Conservation (phyloP, 768 basidiomycete genomes). For the Suillus americanus region DNA sequence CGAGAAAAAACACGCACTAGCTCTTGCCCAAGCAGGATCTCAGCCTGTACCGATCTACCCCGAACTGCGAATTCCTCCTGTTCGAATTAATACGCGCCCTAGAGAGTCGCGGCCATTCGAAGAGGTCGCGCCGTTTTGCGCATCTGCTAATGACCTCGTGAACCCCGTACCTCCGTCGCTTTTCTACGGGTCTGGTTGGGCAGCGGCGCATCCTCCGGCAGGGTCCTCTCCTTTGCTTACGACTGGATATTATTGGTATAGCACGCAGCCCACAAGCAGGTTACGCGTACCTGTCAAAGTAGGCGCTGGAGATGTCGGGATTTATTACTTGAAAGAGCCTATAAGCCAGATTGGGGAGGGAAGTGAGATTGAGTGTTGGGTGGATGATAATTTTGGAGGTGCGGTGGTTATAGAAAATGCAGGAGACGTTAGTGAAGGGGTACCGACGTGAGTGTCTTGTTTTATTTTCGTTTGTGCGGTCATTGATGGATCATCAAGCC, state of each 20-base stretch:
- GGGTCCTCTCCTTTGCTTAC: slow-evolving; percentile 48
- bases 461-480: slow-evolving; percentile 8
- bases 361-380: slow-evolving; percentile 88
- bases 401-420: slow-evolving; percentile 77
- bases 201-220: slow-evolving; percentile 65
- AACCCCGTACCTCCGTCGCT: slow-evolving; percentile 94
- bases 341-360: slow-evolving; percentile 55
- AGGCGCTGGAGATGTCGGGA: slow-evolving; percentile 87
- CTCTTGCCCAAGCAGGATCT: slow-evolving; percentile 10
- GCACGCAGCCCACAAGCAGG: slow-evolving; percentile 79
- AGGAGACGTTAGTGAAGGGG: slow-evolving; percentile 58
- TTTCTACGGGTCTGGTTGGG: slow-evolving; percentile 95
- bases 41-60: slow-evolving; percentile 27
- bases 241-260: slow-evolving; percentile 88
- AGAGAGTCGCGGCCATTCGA: slow-evolving; percentile 56
- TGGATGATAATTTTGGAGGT: slow-evolving; percentile 90
- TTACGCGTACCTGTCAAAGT: slow-evolving; percentile 82
- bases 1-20: slow-evolving; percentile 22
- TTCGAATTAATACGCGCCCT: slow-evolving; percentile 71
- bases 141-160: slow-evolving; percentile 95
- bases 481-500: slow-evolving; percentile 38
- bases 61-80: slow-evolving; percentile 57
- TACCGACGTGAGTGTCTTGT: slow-evolving; percentile 59
- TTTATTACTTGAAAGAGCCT: slow-evolving; percentile 87
- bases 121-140: slow-evolving; percentile 90